Conservation (phyloP, 805 yeast species). For the Kodamaea leandrae region DNA sequence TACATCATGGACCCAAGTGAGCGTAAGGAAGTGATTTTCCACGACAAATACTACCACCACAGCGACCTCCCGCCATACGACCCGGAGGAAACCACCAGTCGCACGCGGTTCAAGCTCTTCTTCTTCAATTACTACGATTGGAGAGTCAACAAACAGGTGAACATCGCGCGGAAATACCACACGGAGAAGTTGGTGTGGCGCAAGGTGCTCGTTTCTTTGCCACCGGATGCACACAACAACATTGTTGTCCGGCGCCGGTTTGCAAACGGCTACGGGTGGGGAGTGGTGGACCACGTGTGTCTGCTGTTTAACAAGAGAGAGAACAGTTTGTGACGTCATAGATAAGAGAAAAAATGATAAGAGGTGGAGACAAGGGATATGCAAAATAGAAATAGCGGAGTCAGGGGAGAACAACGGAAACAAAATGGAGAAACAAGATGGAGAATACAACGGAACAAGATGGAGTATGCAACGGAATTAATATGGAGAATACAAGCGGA, state of each 20-base stretch:
- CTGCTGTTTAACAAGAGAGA: background rate
- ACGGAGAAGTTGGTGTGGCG: constrained; percentile 38
- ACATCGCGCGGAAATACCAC: constrained; percentile 43
- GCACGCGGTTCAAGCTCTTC: constrained; percentile 9
- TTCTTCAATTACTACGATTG: constrained; percentile 31
- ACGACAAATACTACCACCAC: constrained; percentile 40
- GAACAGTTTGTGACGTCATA: background rate
- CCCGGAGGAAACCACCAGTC: constrained; percentile 16
- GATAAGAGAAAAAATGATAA: constrained; percentile 1
- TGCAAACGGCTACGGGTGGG: constrained; percentile 48
- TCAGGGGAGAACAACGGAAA: no score
- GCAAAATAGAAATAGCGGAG: no score
- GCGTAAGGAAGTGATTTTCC: constrained; percentile 40
- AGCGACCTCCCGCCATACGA: constrained; percentile 25
- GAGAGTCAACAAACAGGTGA: constrained; percentile 39
- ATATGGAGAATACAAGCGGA: no score
- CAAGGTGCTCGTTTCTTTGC: constrained; percentile 42
- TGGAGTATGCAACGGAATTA: no score
- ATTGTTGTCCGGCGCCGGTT: constrained; percentile 43
- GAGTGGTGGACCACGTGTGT: constrained; percentile 40
- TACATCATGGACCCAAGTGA: constrained; percentile 33
- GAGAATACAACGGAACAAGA: no score
- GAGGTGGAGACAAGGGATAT: background rate
- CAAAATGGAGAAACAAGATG: no score
- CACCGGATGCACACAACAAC: constrained; percentile 48